Percentiles rank a stretch among this genome's conserved stretches.
Conservation (phyloP, 345 rosid species). For the Arabidopsis arenosa region DNA sequence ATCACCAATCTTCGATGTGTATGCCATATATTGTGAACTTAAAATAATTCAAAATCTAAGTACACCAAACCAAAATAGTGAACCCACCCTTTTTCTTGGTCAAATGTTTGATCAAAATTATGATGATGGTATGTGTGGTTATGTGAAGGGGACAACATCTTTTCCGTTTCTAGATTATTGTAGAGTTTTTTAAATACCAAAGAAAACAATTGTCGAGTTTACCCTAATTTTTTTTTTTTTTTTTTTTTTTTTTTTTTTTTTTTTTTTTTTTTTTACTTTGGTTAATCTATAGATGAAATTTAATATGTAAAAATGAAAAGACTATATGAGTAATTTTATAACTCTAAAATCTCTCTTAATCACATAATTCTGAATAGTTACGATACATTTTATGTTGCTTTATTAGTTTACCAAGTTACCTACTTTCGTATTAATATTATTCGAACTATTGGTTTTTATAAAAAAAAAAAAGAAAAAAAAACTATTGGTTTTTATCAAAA, state of each 20-base stretch:
- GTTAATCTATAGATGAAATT: background rate
- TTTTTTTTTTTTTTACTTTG: no score
- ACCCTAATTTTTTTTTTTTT: no score
- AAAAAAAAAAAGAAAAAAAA: no score
- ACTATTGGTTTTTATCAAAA: background rate
- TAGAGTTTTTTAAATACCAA: background rate
- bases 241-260: no score
- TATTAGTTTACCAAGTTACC: background rate
- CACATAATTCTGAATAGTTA: background rate
- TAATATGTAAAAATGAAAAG: background rate
- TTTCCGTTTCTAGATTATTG: conserved; percentile 15
- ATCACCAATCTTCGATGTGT: conserved; percentile 11
- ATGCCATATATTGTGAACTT: background rate
- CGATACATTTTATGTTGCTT: background rate
- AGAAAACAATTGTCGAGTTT: background rate
- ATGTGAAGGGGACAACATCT: conserved; percentile 20
- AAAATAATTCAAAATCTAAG: conserved; percentile 4
- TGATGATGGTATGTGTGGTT: conserved; percentile 20
- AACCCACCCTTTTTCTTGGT: conserved; percentile 28
- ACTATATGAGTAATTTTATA: background rate
- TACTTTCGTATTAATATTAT: background rate
- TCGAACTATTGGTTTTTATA: background rate
- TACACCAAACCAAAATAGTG: conserved; percentile 2
- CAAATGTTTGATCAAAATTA: conserved; percentile 19
- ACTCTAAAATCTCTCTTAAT: background rate